Base-by-base conservation (phyloP, 1,139 yeast genomes). In the Pichia norvegensis region DNA sequence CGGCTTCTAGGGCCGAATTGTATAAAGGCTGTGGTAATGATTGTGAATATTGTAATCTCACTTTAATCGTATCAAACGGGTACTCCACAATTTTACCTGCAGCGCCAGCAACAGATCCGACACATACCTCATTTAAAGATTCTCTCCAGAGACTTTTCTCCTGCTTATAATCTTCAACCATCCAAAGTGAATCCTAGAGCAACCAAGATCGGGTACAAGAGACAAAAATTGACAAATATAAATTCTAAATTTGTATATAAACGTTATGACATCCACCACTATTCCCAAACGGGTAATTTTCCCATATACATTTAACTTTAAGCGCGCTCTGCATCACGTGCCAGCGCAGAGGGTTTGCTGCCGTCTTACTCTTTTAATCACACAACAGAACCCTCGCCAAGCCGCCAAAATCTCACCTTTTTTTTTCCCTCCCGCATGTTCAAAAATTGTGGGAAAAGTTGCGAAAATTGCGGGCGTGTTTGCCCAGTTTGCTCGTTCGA, bases 31-130 rank as follows among this genome's bases (percentile, higher is more conserved):
- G 51, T 39, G 66, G 64, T 25, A 73, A 69, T 1, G 79, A 75
- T 53, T 78, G 80, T 0, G 95, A 78, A 45, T 62, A 63, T 64
- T 90, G 97, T 31, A 90, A 70, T 46, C 97, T 70, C 3, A 90
- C 97, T 63, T 90, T 90, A 44, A 88, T 75, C 1, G 97, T 90
- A 60, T 90, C 97, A 55, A 90, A 86, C 1, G 97, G 97, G 57
- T 81, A 88, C 64, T 90, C 97, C 7, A 90, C 76, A 31, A 85
- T 60, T 60, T 90, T 90, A 4, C 96, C 97, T 10, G 79, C 66
- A 52, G 86, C 82, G 9, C 97, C 97, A 1, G 97, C 68, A 3
- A 71, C 58, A 3, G 81, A 79, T 11, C 81, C 82, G 6, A 61
- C 52, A 2, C 53, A 45, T 11, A 62, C 55, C 43, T 62, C 66